phyloP scores from a whole-genome alignment of 768 basidiomycete genomes.

The Holtermanniella nyarrowii region DNA sequence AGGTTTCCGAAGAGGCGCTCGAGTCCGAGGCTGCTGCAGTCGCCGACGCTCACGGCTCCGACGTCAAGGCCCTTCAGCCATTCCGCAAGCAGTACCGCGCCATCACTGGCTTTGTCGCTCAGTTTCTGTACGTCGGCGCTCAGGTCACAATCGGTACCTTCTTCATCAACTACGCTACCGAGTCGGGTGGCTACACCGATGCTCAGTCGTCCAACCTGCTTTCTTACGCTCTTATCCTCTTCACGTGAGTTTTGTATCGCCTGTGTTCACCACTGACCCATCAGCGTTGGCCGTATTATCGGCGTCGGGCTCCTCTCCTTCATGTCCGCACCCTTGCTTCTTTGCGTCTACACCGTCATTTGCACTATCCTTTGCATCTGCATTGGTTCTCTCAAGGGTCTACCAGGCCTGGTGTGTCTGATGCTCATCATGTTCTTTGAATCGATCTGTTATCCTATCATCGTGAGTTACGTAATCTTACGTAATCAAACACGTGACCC shows the following conservation, averaged over 20 bases:
- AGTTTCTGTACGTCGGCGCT: constrained; percentile 50
- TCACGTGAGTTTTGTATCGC: constrained; percentile 40
- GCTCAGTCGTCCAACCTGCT: constrained; percentile 55
- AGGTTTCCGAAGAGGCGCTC: constrained; percentile 60
- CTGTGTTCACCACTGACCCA: not conserved
- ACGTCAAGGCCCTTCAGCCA: constrained; percentile 41
- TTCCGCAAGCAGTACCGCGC: constrained; percentile 63
- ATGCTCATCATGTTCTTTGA: constrained; percentile 65
- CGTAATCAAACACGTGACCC: not conserved
- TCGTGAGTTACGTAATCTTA: too few species aligned
- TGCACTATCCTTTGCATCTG: constrained; percentile 51
- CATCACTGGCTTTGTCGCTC: constrained; percentile 62
- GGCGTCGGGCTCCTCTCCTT: constrained; percentile 54
- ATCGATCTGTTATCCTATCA: constrained; percentile 42
- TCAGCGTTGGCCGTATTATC: constrained; percentile 46
- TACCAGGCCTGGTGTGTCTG: constrained; percentile 52
- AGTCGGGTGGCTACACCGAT: constrained; percentile 49
- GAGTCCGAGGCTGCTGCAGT: constrained; percentile 41
- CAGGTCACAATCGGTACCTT: constrained; percentile 50
- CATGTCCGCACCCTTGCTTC: constrained; percentile 56
- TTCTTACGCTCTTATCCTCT: constrained; percentile 63
- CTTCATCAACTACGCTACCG: constrained; percentile 60
- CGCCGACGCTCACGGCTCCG: constrained; percentile 39
- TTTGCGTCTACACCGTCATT: constrained; percentile 48
- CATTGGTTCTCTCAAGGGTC: constrained; percentile 48